These are phyloP conservation scores for Sphagnurus paluster DNA, from an alignment of 1,284 basidiomycete species.

Conservation along the genomic window DNA sequence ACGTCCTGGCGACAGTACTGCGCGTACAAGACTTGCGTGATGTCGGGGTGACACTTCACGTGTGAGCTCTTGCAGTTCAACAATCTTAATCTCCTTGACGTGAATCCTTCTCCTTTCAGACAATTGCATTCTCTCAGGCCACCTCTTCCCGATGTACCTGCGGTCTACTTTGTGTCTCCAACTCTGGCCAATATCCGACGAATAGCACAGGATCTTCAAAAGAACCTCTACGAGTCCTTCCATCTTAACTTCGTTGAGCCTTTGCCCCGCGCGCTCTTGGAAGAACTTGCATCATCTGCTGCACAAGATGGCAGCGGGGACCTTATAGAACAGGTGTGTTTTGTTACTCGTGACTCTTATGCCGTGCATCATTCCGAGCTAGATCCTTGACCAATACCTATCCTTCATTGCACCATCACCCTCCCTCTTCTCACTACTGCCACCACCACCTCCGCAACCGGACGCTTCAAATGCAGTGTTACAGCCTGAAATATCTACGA, in stretches of 20 bases:
- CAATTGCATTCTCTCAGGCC: slow-evolving; percentile 92
- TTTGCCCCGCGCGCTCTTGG: slow-evolving; percentile 83
- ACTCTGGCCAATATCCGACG: slow-evolving; percentile 85
- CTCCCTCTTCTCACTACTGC: slow-evolving; percentile 91
- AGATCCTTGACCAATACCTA: slow-evolving; percentile 95
- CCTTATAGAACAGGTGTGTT: slow-evolving; percentile 72
- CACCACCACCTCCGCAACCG: slow-evolving; percentile 39
- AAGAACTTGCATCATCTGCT: slow-evolving; percentile 90
- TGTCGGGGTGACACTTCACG: slow-evolving; percentile 95
- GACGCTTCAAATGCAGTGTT: slow-evolving; percentile 33
- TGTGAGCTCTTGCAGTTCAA: slow-evolving; percentile 45
- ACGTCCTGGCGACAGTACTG: slow-evolving; percentile 92
- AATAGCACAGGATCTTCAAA: slow-evolving; percentile 88
- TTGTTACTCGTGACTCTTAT: not conserved
- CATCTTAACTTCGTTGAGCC: slow-evolving; percentile 96
- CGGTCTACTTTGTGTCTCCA: slow-evolving; percentile 95
- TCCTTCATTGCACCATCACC: slow-evolving; percentile 96
- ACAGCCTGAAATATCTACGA: slow-evolving; percentile 32
- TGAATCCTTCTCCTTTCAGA: slow-evolving; percentile 40
- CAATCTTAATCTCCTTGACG: not conserved
- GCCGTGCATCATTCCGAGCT: slow-evolving; percentile 7
- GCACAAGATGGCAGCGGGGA: slow-evolving; percentile 86
- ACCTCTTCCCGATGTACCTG: slow-evolving; percentile 92
- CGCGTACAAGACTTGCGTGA: slow-evolving; percentile 96
- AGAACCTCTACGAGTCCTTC: slow-evolving; percentile 88